Evolutionary conservation across 345 rosid genomes (phyloP), one percentile per base, ranked within the genome.

Genomic region (Mallotus nudiflorus): DNA sequence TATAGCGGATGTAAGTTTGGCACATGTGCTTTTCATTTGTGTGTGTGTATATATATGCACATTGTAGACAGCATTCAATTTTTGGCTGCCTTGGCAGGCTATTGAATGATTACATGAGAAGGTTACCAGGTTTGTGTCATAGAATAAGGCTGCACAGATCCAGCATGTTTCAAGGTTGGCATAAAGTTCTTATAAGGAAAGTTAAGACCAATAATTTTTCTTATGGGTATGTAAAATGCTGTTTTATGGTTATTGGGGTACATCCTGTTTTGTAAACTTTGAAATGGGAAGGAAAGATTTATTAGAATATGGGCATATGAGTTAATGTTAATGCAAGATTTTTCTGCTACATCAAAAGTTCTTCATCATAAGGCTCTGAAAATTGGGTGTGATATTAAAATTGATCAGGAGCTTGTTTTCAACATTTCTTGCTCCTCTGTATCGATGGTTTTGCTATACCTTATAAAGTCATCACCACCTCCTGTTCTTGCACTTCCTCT

Each of bases 121-220:
- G 89, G 92, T 92, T 98, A 86, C 92, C 65, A 89, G 68, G 80
- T 96, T 96, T 69, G 73, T 96, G 73, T 87, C 95, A 15, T 92
- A 92, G 71, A 96, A 96, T 78, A 96, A 92, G 84, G 99, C 99
- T 69, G 99, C 99, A 65, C 98, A 96, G 75, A 87, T 96, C 77
- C 97, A 95, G 70, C 93, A 88, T 69, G 90, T 94, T 83, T 86
- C 92, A 73, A 91, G 96, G 98, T 89, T 72, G 59, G 91, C 85
- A 68, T 62, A 54, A 67, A 28, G 24, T 73, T 66, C 16, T n/a
- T n/a, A n/a, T n/a, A n/a, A n/a, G n/a, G n/a, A n/a, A n/a, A n/a
- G n/a, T n/a, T n/a, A n/a, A n/a, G n/a, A n/a, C n/a, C n/a, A n/a
- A n/a, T n/a, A n/a, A 20, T 3, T 4, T 48, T 70, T 49, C 42